A percentile compares a stretch with the other conserved stretches of the same genome.
These are phyloP conservation scores for Nitzschia sp. DNA, from an alignment of 108 stramenopile genomes.

Conservation along the genomic window DNA sequence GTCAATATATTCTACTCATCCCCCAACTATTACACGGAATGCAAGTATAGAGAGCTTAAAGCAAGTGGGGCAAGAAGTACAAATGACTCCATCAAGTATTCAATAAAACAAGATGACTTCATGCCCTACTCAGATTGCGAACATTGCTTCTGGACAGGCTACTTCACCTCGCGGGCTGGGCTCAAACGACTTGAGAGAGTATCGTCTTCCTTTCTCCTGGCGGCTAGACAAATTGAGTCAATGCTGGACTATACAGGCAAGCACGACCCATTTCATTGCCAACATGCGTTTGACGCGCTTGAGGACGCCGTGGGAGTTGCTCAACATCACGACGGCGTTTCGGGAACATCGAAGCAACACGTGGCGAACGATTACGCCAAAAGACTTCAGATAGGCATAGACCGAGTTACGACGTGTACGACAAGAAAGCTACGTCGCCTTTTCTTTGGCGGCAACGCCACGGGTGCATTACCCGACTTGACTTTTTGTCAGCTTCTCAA, in stretches of 20 bases:
- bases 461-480: conserved; percentile 37
- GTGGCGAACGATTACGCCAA: conserved; percentile 93
- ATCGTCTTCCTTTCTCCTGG: conserved; percentile 70
- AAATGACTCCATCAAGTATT: conserved; percentile 22
- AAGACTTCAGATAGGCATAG: conserved; percentile 64
- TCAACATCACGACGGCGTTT: conserved; percentile 93
- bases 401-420: conserved; percentile 53
- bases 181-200: conserved; percentile 88
- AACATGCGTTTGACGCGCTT: conserved; percentile 22
- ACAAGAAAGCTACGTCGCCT: conserved; percentile 40
- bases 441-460: conserved; percentile 12
- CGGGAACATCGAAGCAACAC: conserved; percentile 90
- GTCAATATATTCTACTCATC: conserved; percentile 90
- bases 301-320: conserved; percentile 84
- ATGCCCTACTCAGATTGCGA: conserved; percentile 93
- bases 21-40: conserved; percentile 82
- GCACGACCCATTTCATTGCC: background rate
- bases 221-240: conserved; percentile 76
- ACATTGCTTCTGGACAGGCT: conserved; percentile 95
- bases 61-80: background rate
- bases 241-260: conserved; percentile 26
- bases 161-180: conserved; percentile 86
- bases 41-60: conserved; percentile 53
- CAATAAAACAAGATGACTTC: conserved; percentile 87
- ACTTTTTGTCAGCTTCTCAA: conserved; percentile 79